Conservation (phyloP, 2,329 filamentous ascomycete genomes). For the Penicillium sp. region DNA sequence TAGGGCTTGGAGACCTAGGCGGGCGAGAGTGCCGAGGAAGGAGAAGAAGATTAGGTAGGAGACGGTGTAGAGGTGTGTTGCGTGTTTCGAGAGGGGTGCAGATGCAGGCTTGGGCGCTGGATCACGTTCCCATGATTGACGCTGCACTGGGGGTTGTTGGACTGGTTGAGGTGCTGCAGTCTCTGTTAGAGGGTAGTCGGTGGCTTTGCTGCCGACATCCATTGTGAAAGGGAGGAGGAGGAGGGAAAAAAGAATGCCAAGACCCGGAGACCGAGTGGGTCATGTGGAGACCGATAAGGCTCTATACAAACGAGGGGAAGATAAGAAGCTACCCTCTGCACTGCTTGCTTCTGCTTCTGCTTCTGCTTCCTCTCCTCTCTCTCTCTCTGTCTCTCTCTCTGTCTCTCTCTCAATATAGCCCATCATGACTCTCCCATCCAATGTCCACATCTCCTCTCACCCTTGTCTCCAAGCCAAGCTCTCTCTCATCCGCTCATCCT, state of each 20-base stretch:
- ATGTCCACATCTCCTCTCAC: conserved; percentile 76
- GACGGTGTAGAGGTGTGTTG: conserved; percentile 67
- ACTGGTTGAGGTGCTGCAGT: not conserved
- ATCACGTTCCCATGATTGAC: conserved; percentile 15
- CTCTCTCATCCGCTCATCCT: conserved; percentile 78
- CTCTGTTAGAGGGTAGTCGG: not conserved
- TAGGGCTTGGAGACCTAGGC: conserved; percentile 76
- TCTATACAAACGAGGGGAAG: conserved; percentile 12
- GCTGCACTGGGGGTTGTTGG: not conserved
- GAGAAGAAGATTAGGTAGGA: conserved; percentile 86
- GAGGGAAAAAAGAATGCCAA: conserved; percentile 1
- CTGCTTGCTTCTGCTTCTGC: conserved; percentile 1
- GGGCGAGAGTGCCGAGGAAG: conserved; percentile 78
- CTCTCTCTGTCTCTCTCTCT: conserved; percentile 2
- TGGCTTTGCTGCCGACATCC: not conserved
- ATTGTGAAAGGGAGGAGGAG: not conserved
- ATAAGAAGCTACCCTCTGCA: conserved; percentile 10
- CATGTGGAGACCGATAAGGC: conserved; percentile 9
- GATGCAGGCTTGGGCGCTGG: conserved; percentile 12
- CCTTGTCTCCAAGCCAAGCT: conserved; percentile 87
- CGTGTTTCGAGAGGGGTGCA: conserved; percentile 49
- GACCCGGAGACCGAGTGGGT: conserved; percentile 7
- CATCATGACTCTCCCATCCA: conserved; percentile 48
- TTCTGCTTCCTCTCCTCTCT: not conserved
- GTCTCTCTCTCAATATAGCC: conserved; percentile 3